phyloP scores from a whole-genome alignment of 257 asterid genomes.

The Nicotiana tabacum region DNA sequence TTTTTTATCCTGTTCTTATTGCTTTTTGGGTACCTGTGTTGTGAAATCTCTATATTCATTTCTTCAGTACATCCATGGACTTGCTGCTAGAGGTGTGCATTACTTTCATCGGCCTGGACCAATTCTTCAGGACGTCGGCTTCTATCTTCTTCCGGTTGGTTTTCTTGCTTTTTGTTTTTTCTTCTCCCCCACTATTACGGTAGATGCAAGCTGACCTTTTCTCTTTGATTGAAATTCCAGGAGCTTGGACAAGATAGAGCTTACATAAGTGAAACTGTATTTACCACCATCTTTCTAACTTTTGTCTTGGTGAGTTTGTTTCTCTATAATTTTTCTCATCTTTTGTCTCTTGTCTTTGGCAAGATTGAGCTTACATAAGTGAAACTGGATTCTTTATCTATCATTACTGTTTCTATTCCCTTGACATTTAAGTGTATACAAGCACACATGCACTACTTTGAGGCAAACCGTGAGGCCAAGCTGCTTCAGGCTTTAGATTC shows the following conservation, averaged over 20 bases:
- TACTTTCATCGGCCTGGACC: slow-evolving; percentile 76
- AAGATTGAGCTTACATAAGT: neutral
- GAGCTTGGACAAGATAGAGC: slow-evolving; percentile 87
- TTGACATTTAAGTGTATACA: neutral
- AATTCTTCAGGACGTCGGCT: slow-evolving; percentile 61
- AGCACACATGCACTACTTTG: neutral
- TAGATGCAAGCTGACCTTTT: slow-evolving; percentile 5
- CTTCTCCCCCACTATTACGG: neutral
- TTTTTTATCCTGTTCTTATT: neutral
- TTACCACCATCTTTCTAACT: slow-evolving; percentile 65
- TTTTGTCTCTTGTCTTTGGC: neutral
- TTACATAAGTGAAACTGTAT: slow-evolving; percentile 85
- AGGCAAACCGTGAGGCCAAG: neutral
- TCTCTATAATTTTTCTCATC: neutral
- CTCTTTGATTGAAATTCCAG: slow-evolving; percentile 36
- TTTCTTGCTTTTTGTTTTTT: neutral
- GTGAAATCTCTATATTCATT: neutral
- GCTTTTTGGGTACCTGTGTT: slow-evolving; percentile 14
- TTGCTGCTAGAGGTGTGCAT: slow-evolving; percentile 76
- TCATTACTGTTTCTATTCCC: neutral
- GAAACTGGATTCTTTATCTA: neutral
- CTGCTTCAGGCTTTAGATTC: neutral
- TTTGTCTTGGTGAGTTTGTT: slow-evolving; percentile 69
- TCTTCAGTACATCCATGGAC: slow-evolving; percentile 63
- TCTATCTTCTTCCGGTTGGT: slow-evolving; percentile 82